Conservation (phyloP, 139 green algal genomes). For the Gonium pectorale region DNA sequence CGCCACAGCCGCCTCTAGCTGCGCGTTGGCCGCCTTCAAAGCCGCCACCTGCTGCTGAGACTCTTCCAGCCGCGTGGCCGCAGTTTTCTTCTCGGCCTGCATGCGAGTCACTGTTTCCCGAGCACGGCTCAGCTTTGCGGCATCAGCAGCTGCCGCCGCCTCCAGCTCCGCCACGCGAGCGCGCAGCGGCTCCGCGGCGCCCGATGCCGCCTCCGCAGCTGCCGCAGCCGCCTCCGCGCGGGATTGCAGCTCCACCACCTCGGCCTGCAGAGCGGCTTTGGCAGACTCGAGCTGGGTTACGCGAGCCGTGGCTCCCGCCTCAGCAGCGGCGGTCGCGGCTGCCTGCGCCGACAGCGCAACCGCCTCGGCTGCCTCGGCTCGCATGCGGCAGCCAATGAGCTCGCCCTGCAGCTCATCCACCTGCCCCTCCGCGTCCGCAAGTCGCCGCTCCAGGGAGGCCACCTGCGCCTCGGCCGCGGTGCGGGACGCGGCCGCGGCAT, state of each 20-base stretch:
- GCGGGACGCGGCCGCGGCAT: neutral
- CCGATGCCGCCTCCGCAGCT: neutral
- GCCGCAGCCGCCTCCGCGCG: neutral
- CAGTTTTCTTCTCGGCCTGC: slow-evolving; percentile 16
- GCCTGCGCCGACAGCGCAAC: neutral
- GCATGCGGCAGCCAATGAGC: slow-evolving; percentile 41
- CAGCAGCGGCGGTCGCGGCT: neutral
- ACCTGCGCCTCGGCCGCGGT: neutral
- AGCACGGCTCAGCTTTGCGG: slow-evolving; percentile 6
- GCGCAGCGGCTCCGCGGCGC: neutral
- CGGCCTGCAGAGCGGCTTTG: neutral
- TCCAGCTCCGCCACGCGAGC: slow-evolving; percentile 9
- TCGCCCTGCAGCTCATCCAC: slow-evolving; percentile 35
- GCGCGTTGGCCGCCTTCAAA: neutral
- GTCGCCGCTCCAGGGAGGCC: neutral
- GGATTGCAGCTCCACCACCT: neutral
- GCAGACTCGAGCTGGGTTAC: slow-evolving; percentile 5
- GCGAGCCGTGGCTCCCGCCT: neutral
- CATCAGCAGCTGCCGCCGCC: slow-evolving; percentile 14
- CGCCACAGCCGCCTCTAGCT: slow-evolving; percentile 8
- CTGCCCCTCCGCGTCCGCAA: slow-evolving; percentile 18
- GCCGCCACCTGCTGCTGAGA: neutral
- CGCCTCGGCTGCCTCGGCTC: slow-evolving; percentile 28
- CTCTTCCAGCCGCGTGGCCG: slow-evolving; percentile 13
- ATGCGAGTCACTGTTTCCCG: slow-evolving; percentile 13